These are phyloP conservation scores for Xylaria sp. DNA, from an alignment of 2,329 filamentous ascomycete species.

Conservation along the genomic window DNA sequence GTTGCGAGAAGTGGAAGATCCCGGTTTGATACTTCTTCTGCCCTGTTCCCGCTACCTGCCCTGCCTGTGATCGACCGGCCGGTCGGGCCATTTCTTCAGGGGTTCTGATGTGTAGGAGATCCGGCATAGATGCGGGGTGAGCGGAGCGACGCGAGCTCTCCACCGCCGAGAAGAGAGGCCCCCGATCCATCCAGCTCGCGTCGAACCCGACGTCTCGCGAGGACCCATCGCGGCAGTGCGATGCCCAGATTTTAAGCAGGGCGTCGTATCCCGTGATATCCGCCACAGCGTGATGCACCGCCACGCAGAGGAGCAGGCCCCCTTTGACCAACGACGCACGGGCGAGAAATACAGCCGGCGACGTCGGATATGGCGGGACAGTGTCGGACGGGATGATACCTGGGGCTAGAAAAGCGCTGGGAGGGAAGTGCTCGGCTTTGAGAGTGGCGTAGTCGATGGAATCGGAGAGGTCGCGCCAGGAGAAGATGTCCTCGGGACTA, in stretches of 20 bases:
- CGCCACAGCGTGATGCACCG: slow-evolving; percentile 37
- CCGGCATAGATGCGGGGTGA: slow-evolving; percentile 20
- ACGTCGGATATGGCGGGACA: slow-evolving; percentile 27
- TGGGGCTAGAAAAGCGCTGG: slow-evolving; percentile 25
- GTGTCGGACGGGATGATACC: slow-evolving; percentile 31
- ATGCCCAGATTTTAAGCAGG: slow-evolving; percentile 40
- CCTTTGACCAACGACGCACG: slow-evolving; percentile 33
- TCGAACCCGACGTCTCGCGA: slow-evolving; percentile 27
- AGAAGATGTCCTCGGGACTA: slow-evolving; percentile 31
- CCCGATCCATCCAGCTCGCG: slow-evolving; percentile 32
- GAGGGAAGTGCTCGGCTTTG: slow-evolving; percentile 33
- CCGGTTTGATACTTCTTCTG: slow-evolving; percentile 27
- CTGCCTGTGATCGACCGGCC: neutral
- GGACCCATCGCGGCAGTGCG: slow-evolving; percentile 32
- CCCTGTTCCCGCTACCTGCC: neutral
- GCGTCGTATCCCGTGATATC: slow-evolving; percentile 40
- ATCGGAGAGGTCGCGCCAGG: slow-evolving; percentile 31
- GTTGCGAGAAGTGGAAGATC: slow-evolving; percentile 36
- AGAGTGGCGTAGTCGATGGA: slow-evolving; percentile 32
- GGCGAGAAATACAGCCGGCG: slow-evolving; percentile 36
- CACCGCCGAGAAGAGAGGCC: slow-evolving; percentile 9
- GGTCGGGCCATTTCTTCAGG: slow-evolving; percentile 2
- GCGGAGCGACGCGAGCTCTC: neutral
- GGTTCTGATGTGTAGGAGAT: slow-evolving; percentile 28
- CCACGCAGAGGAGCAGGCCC: slow-evolving; percentile 36